These are phyloP conservation scores for Aquilaria agallochum DNA, from an alignment of 441 rosid genomes.

Conservation along the genomic window DNA sequence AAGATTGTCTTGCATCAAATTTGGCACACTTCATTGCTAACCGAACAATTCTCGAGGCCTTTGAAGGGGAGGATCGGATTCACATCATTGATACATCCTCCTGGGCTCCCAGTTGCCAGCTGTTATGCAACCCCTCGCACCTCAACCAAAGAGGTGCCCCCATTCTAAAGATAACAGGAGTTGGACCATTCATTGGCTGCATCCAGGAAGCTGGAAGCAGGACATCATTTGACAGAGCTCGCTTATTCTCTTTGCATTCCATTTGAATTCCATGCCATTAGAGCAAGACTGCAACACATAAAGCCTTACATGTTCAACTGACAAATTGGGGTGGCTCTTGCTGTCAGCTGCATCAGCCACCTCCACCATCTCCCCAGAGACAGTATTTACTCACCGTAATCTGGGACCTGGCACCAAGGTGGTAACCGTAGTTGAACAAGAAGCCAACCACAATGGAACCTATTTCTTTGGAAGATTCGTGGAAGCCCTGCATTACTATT, in stretches of 20 bases:
- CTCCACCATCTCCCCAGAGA: slow-evolving; percentile 46
- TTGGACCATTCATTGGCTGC: slow-evolving; percentile 31
- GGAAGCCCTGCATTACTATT: slow-evolving; percentile 61
- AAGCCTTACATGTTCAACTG: slow-evolving; percentile 57
- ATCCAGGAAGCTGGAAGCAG: slow-evolving; percentile 50
- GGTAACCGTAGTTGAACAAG: slow-evolving; percentile 51
- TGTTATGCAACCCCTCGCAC: slow-evolving; percentile 68
- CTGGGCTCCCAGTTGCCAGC: slow-evolving; percentile 75
- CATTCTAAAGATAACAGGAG: slow-evolving; percentile 54
- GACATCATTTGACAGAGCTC: slow-evolving; percentile 42
- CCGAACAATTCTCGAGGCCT: slow-evolving; percentile 63
- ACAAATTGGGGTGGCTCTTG: slow-evolving; percentile 57
- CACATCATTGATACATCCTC: slow-evolving; percentile 67
- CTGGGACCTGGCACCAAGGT: slow-evolving; percentile 61
- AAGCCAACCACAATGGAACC: slow-evolving; percentile 63
- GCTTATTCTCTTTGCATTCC: slow-evolving; percentile 60
- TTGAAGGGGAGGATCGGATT: slow-evolving; percentile 56
- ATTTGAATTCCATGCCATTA: slow-evolving; percentile 51
- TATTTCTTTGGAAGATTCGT: slow-evolving; percentile 58
- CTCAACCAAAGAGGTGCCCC: slow-evolving; percentile 52
- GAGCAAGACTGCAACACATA: slow-evolving; percentile 44
- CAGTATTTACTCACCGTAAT: slow-evolving; percentile 44
- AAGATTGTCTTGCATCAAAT: slow-evolving; percentile 57
- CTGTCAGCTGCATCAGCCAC: slow-evolving; percentile 46
- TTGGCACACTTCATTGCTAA: slow-evolving; percentile 61